Percentiles rank a stretch among this genome's conserved stretches.
Evolutionary conservation across 2,329 filamentous ascomycete genomes (phyloP).

Genomic region (Didymella glomerata): DNA sequence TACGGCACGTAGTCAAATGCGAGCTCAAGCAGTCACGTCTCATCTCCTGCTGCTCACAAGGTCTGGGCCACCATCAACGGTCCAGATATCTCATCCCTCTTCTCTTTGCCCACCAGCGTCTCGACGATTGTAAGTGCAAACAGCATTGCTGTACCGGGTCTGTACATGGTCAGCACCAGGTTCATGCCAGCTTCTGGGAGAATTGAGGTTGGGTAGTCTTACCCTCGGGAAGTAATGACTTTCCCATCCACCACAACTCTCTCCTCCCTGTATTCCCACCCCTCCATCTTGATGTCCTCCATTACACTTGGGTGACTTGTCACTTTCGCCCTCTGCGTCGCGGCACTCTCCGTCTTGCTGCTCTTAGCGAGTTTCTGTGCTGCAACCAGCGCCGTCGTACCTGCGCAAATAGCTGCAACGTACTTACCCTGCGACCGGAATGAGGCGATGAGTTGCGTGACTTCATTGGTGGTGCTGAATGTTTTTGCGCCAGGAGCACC

Average conservation of each 20-base stretch:
- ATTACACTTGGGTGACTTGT: constrained; percentile 53
- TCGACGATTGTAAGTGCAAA: constrained; percentile 53
- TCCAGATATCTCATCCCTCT: constrained; percentile 59
- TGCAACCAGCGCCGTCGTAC: constrained; percentile 50
- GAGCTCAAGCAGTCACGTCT: too few relatives aligned
- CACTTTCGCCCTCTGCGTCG: constrained; percentile 35
- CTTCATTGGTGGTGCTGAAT: constrained; percentile 35
- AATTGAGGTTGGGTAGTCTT: constrained; percentile 10
- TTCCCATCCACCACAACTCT: constrained; percentile 48
- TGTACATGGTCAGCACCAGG: constrained; percentile 9
- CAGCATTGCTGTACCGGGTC: constrained; percentile 51
- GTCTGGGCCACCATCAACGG: constrained; percentile 55
- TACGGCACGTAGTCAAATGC: too few relatives aligned
- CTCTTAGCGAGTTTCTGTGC: constrained; percentile 22
- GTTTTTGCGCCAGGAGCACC: constrained; percentile 51
- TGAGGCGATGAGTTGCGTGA: constrained; percentile 40
- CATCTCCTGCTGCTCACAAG: constrained; percentile 19
- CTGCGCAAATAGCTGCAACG: constrained; percentile 51
- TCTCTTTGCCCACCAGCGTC: constrained; percentile 52
- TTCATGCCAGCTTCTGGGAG: neutral
- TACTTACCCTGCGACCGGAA: constrained; percentile 45
- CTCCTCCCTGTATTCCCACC: constrained; percentile 50
- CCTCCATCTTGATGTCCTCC: constrained; percentile 38
- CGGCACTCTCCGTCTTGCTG: constrained; percentile 16
- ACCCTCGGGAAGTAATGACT: constrained; percentile 50